A percentile compares a stretch with the other conserved stretches of the same genome.
Evolutionary conservation across 2,329 filamentous ascomycete species (phyloP).

Genomic region (Bertia moriformis): DNA sequence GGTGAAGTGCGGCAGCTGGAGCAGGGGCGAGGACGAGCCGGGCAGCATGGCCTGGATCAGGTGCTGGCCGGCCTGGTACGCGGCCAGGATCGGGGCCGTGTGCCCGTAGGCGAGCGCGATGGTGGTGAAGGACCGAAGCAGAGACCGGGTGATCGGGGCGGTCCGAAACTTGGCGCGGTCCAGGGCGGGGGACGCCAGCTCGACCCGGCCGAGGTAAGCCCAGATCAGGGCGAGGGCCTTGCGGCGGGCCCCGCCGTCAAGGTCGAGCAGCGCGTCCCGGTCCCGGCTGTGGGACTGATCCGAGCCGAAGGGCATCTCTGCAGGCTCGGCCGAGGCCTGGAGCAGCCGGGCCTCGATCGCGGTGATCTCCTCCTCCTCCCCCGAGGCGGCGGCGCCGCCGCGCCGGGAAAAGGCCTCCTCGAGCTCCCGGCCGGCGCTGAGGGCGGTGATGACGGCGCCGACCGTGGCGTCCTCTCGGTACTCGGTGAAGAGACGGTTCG

Average conservation of each 20-base stretch:
- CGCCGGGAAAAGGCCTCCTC: conserved; percentile 61
- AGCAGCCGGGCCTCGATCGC: conserved; percentile 73
- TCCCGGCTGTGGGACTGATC: conserved; percentile 56
- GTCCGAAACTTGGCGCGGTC: conserved; percentile 80
- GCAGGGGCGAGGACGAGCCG: conserved; percentile 67
- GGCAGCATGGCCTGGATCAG: conserved; percentile 82
- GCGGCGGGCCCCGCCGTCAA: conserved; percentile 67
- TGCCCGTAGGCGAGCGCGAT: conserved; percentile 80
- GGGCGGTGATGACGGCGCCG: conserved; percentile 62
- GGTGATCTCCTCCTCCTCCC: conserved; percentile 66
- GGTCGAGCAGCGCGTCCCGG: conserved; percentile 58
- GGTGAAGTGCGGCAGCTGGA: conserved; percentile 82
- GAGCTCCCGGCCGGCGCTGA: conserved; percentile 80
- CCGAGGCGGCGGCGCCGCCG: conserved; percentile 40
- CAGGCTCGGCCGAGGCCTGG: conserved; percentile 41
- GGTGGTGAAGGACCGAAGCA: conserved; percentile 75
- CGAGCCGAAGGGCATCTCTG: conserved; percentile 31
- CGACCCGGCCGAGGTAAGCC: conserved; percentile 83
- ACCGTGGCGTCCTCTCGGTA: conserved; percentile 75
- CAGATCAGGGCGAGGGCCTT: conserved; percentile 84
- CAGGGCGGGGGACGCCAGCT: conserved; percentile 63
- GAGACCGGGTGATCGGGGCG: conserved; percentile 68
- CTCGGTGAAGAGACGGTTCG: conserved; percentile 85
- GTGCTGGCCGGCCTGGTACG: conserved; percentile 70
- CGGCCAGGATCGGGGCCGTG: conserved; percentile 65